These are phyloP conservation scores for Lentinula raphanica DNA, from an alignment of 768 basidiomycete genomes.

Conservation along the genomic window DNA sequence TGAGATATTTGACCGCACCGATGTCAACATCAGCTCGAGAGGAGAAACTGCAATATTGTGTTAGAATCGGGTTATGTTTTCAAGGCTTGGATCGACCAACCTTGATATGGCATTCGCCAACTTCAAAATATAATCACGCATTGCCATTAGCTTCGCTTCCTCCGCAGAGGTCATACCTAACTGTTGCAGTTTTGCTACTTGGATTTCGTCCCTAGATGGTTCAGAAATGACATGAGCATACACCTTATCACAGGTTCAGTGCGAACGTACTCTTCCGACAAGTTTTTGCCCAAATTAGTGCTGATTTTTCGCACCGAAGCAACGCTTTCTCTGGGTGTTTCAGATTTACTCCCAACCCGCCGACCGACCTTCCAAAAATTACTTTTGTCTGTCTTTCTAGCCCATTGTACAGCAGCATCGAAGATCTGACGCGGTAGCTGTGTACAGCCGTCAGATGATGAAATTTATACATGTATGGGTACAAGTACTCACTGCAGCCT, in stretches of 20 bases:
- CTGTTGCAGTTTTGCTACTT: slow-evolving; percentile 75
- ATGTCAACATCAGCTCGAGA: slow-evolving; percentile 59
- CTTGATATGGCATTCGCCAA: slow-evolving; percentile 75
- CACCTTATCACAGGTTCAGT: neutral
- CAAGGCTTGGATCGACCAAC: slow-evolving; percentile 31
- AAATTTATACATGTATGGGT: neutral
- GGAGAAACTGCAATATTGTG: slow-evolving; percentile 46
- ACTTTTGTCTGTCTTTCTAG: slow-evolving; percentile 75
- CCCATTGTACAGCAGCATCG: slow-evolving; percentile 85
- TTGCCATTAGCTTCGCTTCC: slow-evolving; percentile 79
- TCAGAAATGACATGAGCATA: neutral
- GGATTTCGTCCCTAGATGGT: slow-evolving; percentile 61
- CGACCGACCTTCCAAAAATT: slow-evolving; percentile 61
- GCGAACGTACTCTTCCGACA: slow-evolving; percentile 69
- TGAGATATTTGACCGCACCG: slow-evolving; percentile 59
- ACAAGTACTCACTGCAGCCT: slow-evolving; percentile 64
- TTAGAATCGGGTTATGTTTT: neutral
- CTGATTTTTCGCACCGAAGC: slow-evolving; percentile 55
- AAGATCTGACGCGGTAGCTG: slow-evolving; percentile 68
- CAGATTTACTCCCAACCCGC: slow-evolving; percentile 36
- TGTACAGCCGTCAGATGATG: neutral
- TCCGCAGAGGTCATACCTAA: slow-evolving; percentile 81
- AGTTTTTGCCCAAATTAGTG: slow-evolving; percentile 41
- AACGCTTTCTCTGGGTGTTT: slow-evolving; percentile 71
- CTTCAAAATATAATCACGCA: slow-evolving; percentile 86